Evolutionary conservation across 2,329 filamentous ascomycete genomes (phyloP).

Genomic region (Phoma sp.): DNA sequence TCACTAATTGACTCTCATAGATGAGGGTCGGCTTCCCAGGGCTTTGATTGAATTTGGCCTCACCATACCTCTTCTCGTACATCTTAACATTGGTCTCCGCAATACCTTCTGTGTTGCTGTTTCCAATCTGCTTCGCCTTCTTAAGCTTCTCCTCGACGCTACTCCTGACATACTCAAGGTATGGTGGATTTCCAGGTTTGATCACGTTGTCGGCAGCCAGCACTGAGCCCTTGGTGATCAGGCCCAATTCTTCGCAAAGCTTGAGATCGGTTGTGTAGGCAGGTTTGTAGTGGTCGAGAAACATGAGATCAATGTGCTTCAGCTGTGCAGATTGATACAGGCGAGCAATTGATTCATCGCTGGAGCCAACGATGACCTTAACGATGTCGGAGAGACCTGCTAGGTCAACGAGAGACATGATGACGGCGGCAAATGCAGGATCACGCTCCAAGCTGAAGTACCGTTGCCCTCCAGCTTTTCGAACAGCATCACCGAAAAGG

Average conservation of each 20-base stretch:
- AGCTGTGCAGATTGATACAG: slow-evolving; percentile 64
- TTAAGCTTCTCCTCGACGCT: slow-evolving; percentile 68
- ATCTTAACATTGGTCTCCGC: slow-evolving; percentile 57
- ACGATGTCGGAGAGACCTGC: slow-evolving; percentile 76
- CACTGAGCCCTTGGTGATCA: slow-evolving; percentile 69
- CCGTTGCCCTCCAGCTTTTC: slow-evolving; percentile 66
- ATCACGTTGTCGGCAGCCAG: slow-evolving; percentile 76
- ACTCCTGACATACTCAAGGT: slow-evolving; percentile 73
- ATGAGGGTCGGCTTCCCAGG: slow-evolving; percentile 69
- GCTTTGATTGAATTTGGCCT: slow-evolving; percentile 53
- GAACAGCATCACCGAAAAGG: slow-evolving; percentile 73
- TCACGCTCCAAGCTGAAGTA: slow-evolving; percentile 79
- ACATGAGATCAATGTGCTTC: slow-evolving; percentile 72
- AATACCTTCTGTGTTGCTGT: slow-evolving; percentile 50
- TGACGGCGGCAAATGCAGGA: slow-evolving; percentile 75
- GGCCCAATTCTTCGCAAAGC: slow-evolving; percentile 73
- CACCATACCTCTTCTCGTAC: slow-evolving; percentile 56
- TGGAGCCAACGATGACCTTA: slow-evolving; percentile 73
- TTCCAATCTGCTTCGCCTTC: slow-evolving; percentile 39
- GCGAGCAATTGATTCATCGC: slow-evolving; percentile 69
- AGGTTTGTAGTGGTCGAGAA: slow-evolving; percentile 83
- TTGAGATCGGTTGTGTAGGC: slow-evolving; percentile 78
- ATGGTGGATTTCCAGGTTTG: slow-evolving; percentile 74
- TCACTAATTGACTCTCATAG: slow-evolving; percentile 69
- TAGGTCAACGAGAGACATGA: slow-evolving; percentile 72